Conservation (phyloP, 805 yeast species). For the Candida michaelii region DNA sequence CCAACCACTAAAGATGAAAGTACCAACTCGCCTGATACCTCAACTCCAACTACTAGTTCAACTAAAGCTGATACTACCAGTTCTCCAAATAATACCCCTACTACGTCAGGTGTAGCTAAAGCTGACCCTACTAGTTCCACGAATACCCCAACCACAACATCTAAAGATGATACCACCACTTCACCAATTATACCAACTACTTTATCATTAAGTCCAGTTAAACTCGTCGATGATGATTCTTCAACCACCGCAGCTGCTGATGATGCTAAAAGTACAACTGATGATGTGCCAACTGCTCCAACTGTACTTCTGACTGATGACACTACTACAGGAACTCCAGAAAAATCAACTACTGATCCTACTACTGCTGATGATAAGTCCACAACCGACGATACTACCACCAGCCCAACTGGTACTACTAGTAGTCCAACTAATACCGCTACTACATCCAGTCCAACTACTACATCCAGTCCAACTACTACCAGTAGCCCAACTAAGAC, state of each 20-base stretch:
- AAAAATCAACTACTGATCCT: background rate
- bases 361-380: background rate
- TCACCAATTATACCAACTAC: background rate
- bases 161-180: background rate
- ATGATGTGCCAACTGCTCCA: background rate
- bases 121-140: background rate
- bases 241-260: background rate
- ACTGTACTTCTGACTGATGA: background rate
- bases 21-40: too few species aligned
- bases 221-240: background rate
- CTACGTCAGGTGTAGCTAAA: slow-evolving; percentile 1
- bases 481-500: background rate
- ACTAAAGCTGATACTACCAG: background rate
- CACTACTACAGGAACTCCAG: background rate
- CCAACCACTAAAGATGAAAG: too few species aligned
- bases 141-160: background rate
- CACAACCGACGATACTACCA: background rate
- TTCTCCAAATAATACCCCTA: background rate
- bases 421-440: background rate
- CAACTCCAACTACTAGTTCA: slow-evolving; percentile 2
- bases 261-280: background rate
- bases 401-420: background rate
- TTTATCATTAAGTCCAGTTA: slow-evolving; percentile 2
- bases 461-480: slow-evolving; percentile 5
- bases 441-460: slow-evolving; percentile 3